phyloP scores from a whole-genome alignment of 371 early-diverging fungal genomes.

The Gilbertella persicaria region DNA sequence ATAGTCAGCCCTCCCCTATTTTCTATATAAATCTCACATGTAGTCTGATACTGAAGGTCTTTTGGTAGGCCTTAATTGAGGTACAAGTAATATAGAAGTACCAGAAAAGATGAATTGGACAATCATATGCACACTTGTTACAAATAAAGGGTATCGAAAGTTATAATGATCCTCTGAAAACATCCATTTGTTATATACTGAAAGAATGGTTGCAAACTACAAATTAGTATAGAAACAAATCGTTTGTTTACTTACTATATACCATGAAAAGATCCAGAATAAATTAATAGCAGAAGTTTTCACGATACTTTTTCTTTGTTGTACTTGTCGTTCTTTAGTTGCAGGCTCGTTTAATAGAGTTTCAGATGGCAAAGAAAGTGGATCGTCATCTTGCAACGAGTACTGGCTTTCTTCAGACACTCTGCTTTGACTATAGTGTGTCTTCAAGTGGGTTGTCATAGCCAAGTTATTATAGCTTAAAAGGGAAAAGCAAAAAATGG shows the following conservation, averaged over 20 bases:
- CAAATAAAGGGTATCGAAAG: conserved; percentile 82
- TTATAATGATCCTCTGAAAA: conserved; percentile 74
- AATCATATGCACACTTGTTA: conserved; percentile 74
- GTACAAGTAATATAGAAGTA: conserved; percentile 54
- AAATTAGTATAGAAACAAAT: not conserved
- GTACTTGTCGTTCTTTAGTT: conserved; percentile 12
- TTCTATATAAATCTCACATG: conserved; percentile 31
- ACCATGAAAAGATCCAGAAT: conserved; percentile 52
- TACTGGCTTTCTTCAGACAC: conserved; percentile 25
- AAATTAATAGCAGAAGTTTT: conserved; percentile 41
- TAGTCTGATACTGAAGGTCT: conserved; percentile 61
- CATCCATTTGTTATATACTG: conserved; percentile 90
- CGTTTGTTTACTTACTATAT: conserved; percentile 1
- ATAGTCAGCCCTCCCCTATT: not conserved
- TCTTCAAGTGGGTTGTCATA: too few relatives aligned
- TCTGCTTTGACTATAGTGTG: conserved; percentile 4
- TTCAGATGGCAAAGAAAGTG: conserved; percentile 24
- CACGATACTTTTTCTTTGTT: conserved; percentile 25
- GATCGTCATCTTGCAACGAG: conserved; percentile 29
- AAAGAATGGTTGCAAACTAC: conserved; percentile 69
- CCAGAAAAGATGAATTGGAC: conserved; percentile 68
- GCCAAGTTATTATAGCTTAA: too few relatives aligned
- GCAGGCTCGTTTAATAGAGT: conserved; percentile 11
- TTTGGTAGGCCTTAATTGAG: conserved; percentile 56
- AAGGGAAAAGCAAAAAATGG: too few relatives aligned